Percentiles rank a stretch among this genome's conserved stretches.
Conservation (phyloP, 2,329 filamentous ascomycete genomes). For the Trichoderma arundinaceum region DNA sequence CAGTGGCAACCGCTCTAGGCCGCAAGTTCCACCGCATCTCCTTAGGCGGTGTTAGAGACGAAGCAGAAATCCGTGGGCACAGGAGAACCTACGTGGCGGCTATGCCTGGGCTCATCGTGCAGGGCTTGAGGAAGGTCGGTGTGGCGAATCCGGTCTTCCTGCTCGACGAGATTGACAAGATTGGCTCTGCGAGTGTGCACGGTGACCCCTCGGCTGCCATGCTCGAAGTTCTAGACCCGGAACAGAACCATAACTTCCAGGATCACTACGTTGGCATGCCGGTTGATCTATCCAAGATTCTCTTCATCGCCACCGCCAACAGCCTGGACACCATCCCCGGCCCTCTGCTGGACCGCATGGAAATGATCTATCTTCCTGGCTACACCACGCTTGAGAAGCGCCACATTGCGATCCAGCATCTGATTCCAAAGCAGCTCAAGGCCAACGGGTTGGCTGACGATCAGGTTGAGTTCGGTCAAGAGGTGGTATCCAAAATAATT, state of each 20-base stretch:
- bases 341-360: slow-evolving; percentile 95
- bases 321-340: slow-evolving; percentile 91
- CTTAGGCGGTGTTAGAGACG: slow-evolving; percentile 91
- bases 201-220: slow-evolving; percentile 96
- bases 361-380: slow-evolving; percentile 89
- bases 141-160: slow-evolving; percentile 95
- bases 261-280: slow-evolving; percentile 97
- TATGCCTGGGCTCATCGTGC: slow-evolving; percentile 96
- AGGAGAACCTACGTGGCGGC: slow-evolving; percentile 95
- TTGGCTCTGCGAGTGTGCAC: slow-evolving; percentile 88
- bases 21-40: slow-evolving; percentile 98
- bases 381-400: slow-evolving; percentile 98
- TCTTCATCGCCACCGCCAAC: slow-evolving; percentile 98
- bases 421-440: slow-evolving; percentile 95
- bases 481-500: slow-evolving; percentile 93
- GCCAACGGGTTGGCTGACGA: slow-evolving; percentile 82
- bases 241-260: slow-evolving; percentile 93
- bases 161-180: slow-evolving; percentile 97
- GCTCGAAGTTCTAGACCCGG: slow-evolving; percentile 96
- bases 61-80: slow-evolving; percentile 95
- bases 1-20: slow-evolving; percentile 87
- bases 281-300: slow-evolving; percentile 91
- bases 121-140: slow-evolving; percentile 91
- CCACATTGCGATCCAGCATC: slow-evolving; percentile 88
- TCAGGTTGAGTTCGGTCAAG: slow-evolving; percentile 77